These are phyloP conservation scores for Arthrobotrys sinensis DNA, from an alignment of 2,329 filamentous ascomycete species.

Conservation along the genomic window DNA sequence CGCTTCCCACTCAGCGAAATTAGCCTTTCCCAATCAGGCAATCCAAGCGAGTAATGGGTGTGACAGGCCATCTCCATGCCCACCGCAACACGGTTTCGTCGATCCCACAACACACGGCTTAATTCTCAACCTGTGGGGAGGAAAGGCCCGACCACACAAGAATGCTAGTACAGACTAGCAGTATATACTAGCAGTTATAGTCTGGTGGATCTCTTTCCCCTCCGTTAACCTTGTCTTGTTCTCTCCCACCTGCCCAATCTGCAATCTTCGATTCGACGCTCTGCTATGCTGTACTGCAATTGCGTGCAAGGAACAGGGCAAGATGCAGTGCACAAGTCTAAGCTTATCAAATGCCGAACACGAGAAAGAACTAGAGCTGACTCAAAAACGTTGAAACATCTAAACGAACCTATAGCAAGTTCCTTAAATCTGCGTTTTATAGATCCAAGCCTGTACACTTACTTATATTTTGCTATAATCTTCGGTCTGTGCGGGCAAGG, in stretches of 20 bases:
- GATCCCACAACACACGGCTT: slow-evolving; percentile 11
- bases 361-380: not conserved
- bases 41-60: slow-evolving; percentile 38
- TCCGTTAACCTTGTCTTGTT: no score
- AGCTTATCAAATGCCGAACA: slow-evolving; percentile 1
- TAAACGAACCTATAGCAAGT: not conserved
- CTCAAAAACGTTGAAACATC: not conserved
- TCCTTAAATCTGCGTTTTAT: not conserved
- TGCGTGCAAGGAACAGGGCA: not conserved
- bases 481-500: no score
- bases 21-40: slow-evolving; percentile 30
- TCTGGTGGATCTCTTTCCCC: no score
- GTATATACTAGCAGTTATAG: no score
- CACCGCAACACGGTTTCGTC: slow-evolving; percentile 16
- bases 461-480: no score
- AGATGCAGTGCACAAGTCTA: not conserved
- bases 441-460: no score
- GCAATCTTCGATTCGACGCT: no score
- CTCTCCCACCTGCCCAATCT: no score
- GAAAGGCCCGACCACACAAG: no score
- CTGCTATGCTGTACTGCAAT: not conserved
- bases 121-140: no score
- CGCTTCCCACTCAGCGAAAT: slow-evolving; percentile 35
- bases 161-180: no score
- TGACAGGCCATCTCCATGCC: slow-evolving; percentile 22